phyloP scores from a whole-genome alignment of 2,329 filamentous ascomycete species.

The Apiospora marii region DNA sequence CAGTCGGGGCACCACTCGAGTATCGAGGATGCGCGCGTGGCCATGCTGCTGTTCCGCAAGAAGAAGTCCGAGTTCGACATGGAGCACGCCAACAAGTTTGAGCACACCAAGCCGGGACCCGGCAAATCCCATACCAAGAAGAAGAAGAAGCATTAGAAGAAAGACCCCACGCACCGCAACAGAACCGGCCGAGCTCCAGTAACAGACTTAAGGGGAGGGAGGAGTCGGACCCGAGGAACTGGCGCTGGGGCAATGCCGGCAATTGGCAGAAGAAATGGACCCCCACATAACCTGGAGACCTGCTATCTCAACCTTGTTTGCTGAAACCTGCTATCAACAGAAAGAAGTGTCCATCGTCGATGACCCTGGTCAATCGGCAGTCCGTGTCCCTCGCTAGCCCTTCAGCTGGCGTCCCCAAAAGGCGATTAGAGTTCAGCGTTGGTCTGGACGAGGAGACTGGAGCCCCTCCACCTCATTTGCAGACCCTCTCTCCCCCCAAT shows the following conservation, averaged over 20 bases:
- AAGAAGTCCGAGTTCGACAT: constrained; percentile 87
- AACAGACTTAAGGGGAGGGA: neutral
- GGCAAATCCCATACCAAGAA: constrained; percentile 24
- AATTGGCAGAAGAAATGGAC: neutral
- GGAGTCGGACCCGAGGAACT: neutral
- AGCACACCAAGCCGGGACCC: constrained; percentile 35
- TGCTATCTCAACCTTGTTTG: neutral
- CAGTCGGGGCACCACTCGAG: constrained; percentile 71
- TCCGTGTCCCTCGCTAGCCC: constrained; percentile 1
- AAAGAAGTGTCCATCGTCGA: neutral
- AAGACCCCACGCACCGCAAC: neutral
- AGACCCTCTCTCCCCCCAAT: neutral
- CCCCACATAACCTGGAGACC: neutral
- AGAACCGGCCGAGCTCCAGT: neutral
- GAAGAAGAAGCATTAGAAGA: constrained; percentile 16
- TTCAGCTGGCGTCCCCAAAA: neutral
- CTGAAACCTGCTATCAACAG: neutral
- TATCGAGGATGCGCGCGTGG: constrained; percentile 82
- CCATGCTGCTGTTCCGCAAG: constrained; percentile 87
- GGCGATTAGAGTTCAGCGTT: neutral
- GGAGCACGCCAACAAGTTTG: constrained; percentile 76
- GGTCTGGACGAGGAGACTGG: neutral
- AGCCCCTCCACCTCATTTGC: neutral
- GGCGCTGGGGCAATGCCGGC: neutral
- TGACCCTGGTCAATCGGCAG: neutral